Evolutionary conservation across 768 basidiomycete genomes (phyloP).

Genomic region (Sporobolomyces pararoseus): DNA sequence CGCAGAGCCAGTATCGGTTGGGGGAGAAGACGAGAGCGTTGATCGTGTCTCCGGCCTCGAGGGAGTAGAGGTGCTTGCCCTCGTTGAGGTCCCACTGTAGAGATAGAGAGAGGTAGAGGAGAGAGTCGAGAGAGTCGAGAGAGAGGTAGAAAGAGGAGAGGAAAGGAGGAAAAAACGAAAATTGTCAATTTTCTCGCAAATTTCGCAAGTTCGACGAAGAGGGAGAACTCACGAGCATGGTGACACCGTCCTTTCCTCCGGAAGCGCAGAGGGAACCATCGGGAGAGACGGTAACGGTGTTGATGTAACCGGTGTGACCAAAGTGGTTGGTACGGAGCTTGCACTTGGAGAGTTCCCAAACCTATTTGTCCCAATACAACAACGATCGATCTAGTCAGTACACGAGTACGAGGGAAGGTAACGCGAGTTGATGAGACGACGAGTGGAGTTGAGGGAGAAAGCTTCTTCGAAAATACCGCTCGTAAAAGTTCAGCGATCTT

Average conservation of each 20-base stretch:
- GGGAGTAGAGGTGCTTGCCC: constrained; percentile 99
- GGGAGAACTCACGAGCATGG: constrained; percentile 58
- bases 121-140: not conserved
- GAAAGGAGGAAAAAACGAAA: not conserved
- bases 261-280: constrained; percentile 98
- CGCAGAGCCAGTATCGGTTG: constrained; percentile 99
- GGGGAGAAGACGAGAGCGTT: constrained; percentile 99
- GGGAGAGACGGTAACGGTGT: constrained; percentile 95
- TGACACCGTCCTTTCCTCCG: constrained; percentile 98
- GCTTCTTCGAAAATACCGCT: too few relatives aligned
- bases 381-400: too few relatives aligned
- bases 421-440: too few relatives aligned
- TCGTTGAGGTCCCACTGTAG: constrained; percentile 92
- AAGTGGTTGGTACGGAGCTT: constrained; percentile 99
- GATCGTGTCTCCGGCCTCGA: constrained; percentile 96
- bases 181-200: too few relatives aligned
- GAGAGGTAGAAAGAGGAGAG: not conserved
- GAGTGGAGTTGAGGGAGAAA: constrained; percentile 30
- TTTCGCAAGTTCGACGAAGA: too few relatives aligned
- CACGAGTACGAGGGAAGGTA: too few relatives aligned
- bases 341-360: constrained; percentile 99
- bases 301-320: constrained; percentile 99
- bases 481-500: constrained; percentile 64
- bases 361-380: constrained; percentile 60
- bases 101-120: not conserved